Percentiles rank a stretch among this genome's conserved stretches.
These are phyloP conservation scores for Candida arabinofermentans DNA, from an alignment of 805 yeast species.

Conservation along the genomic window DNA sequence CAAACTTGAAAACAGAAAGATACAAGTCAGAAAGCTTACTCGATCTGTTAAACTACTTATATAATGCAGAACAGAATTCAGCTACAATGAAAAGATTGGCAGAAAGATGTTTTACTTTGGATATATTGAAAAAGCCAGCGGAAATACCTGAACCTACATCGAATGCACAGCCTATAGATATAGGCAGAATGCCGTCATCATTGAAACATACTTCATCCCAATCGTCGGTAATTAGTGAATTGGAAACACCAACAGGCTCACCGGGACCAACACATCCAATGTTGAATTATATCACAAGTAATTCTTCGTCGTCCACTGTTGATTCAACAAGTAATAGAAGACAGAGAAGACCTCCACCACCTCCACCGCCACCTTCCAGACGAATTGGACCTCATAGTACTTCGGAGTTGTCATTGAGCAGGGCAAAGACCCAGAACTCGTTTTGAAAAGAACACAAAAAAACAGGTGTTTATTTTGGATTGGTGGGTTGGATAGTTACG, in stretches of 20 bases:
- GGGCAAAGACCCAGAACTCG: constrained; percentile 9
- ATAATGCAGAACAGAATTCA: constrained; percentile 33
- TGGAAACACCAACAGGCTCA: constrained; percentile 7
- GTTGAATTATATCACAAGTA: background rate
- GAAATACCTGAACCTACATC: background rate
- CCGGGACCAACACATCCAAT: constrained; percentile 1
- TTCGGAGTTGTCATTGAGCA: constrained; percentile 17
- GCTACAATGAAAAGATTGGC: constrained; percentile 41
- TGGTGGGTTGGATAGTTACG: no score
- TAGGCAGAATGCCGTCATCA: constrained; percentile 1
- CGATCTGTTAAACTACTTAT: constrained; percentile 47
- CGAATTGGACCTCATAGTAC: constrained; percentile 6
- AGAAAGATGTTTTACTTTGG: constrained; percentile 30
- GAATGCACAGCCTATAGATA: background rate
- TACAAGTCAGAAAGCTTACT: constrained; percentile 57
- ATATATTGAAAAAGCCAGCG: constrained; percentile 10
- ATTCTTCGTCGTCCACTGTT: constrained; percentile 10
- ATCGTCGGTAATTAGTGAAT: constrained; percentile 14
- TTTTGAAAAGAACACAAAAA: no score
- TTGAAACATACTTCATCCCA: constrained; percentile 9
- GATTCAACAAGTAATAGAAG: constrained; percentile 11
- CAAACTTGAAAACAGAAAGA: constrained; percentile 52
- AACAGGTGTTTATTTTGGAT: no score
- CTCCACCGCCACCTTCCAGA: constrained; percentile 20
- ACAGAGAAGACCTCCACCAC: constrained; percentile 3